Evolutionary conservation across 2,329 filamentous ascomycete species (phyloP), one percentile per base, ranked within the genome.

Genomic region (Cercospora nicotianae): DNA sequence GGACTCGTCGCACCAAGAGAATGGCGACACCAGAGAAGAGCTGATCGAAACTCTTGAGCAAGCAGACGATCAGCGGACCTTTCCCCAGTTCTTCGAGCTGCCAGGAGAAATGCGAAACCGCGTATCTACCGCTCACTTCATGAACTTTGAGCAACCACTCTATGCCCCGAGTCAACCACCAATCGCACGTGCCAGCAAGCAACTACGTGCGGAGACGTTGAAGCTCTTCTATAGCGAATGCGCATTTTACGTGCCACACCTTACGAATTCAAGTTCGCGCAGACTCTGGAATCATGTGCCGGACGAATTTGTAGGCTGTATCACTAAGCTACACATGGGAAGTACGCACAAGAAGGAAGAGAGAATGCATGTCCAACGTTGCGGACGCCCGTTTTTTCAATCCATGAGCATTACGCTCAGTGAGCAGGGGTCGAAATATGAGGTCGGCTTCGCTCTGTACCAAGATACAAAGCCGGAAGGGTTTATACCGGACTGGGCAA

Each of bases 81-180:
- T 69, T 9, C 1, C 51, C 3, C 48, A 51, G 5, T 68, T 67
- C 42, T 39, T 57, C 7, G 59, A 60, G 20, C 58, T 66, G 13
- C 60, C 66, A 26, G 18, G 63, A 12, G 64, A 70, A 36, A 1
- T 68, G 31, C 59, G 68, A 13, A 68, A 70, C 45, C 23, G 58
- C 5, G 33, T 72, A 16, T 72, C 72, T 42, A 61, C 45, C 23
- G 45, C 63, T 23, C 63, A 73, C 55, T 67, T 71, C 36, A 61
- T 59, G 3, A 60, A 53, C 3, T 65, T 72, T n/a, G 28, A 30
- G 30, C 13, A 39, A 26, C 28, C 65, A 5, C 33, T 72, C 7
- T 65, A 64, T n/a, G 65, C 64, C 0, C 70, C 70, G 1, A 64
- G 20, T 12, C 66, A 70, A 30, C 72, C 70, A 8, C 67, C 69